phyloP scores from a whole-genome alignment of 768 basidiomycete genomes.

The Amanita exitialis region DNA sequence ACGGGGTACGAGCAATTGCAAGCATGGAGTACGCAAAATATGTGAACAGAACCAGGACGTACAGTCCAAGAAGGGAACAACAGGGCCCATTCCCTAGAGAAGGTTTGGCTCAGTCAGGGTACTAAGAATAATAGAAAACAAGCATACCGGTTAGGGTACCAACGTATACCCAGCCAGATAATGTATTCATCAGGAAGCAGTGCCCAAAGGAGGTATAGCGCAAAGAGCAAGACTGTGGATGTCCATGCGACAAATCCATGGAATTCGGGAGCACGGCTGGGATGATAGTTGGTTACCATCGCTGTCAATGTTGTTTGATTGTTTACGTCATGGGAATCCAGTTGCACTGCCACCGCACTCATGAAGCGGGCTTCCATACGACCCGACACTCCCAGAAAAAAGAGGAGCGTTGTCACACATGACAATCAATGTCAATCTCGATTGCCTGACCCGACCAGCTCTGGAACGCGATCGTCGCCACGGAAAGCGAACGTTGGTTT shows the following conservation, averaged over 20 bases:
- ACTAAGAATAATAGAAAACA: neutral
- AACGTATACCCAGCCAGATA: slow-evolving; percentile 53
- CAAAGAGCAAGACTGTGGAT: slow-evolving; percentile 60
- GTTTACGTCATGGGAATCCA: neutral
- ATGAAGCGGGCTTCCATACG: neutral
- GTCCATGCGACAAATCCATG: slow-evolving; percentile 89
- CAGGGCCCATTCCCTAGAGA: slow-evolving; percentile 71
- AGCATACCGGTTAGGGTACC: slow-evolving; percentile 81
- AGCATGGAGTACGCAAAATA: slow-evolving; percentile 73
- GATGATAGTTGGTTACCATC: slow-evolving; percentile 17
- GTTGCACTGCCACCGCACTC: neutral
- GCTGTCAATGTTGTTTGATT: neutral
- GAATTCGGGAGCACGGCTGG: slow-evolving; percentile 72
- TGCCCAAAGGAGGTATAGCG: slow-evolving; percentile 72
- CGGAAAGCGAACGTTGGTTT: neutral
- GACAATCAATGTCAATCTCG: neutral
- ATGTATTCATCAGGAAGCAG: slow-evolving; percentile 68
- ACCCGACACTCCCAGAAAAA: slow-evolving; percentile 5
- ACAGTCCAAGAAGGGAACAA: slow-evolving; percentile 74
- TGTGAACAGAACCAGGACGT: slow-evolving; percentile 58
- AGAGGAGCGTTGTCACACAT: neutral
- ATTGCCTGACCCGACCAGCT: neutral
- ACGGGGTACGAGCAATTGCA: slow-evolving; percentile 61
- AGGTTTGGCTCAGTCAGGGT: neutral
- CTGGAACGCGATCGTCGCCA: neutral